These are phyloP conservation scores for Arthroderma uncinatum DNA, from an alignment of 2,329 filamentous ascomycete genomes.

Conservation along the genomic window DNA sequence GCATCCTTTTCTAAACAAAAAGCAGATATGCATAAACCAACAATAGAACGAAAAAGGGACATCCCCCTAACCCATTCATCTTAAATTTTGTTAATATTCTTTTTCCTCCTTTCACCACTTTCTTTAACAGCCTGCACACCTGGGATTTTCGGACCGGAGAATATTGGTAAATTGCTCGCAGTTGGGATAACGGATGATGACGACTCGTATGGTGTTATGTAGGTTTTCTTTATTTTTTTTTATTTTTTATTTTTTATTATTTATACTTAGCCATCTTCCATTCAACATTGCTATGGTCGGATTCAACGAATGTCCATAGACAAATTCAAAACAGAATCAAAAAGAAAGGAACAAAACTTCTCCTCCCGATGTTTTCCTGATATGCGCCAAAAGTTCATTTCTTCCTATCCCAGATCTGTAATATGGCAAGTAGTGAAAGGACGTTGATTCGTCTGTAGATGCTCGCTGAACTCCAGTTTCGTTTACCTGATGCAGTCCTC, in stretches of 20 bases:
- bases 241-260: neutral
- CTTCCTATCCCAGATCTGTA: neutral
- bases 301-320: neutral
- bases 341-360: neutral
- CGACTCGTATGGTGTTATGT: neutral
- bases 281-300: neutral
- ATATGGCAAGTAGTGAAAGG: neutral
- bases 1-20: slow-evolving; percentile 32
- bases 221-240: neutral
- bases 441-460: neutral
- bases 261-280: neutral
- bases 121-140: neutral
- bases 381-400: neutral
- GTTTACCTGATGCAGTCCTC: neutral
- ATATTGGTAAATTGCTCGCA: neutral
- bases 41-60: neutral
- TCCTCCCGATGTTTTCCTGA: neutral
- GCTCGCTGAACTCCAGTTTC: neutral
- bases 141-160: neutral
- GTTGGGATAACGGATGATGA: neutral
- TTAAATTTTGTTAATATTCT: neutral
- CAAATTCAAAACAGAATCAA: neutral
- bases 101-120: neutral
- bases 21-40: neutral
- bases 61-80: neutral